Evolutionary conservation across 176 grass and related monocot species (phyloP).

Genomic region (Avena sativa): DNA sequence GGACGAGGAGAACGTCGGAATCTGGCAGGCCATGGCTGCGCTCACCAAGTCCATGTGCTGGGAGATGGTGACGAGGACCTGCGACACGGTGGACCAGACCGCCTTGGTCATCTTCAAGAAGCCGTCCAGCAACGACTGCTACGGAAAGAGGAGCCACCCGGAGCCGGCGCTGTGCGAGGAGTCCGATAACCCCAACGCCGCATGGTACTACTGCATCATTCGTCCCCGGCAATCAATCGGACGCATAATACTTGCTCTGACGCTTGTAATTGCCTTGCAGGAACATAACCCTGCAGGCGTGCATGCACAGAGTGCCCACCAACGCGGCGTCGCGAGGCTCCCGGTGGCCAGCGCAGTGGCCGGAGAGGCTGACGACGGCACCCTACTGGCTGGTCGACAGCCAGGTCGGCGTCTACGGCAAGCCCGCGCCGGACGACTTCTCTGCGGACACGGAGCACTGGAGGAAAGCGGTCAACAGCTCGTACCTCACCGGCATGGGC

Average conservation of each 20-base stretch:
- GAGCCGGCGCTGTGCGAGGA: conserved; percentile 65
- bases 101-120: conserved; percentile 80
- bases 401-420: conserved; percentile 80
- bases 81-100: conserved; percentile 71
- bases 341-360: conserved; percentile 78
- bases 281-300: conserved; percentile 78
- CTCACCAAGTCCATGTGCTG: conserved; percentile 94
- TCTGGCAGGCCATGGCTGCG: conserved; percentile 73
- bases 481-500: conserved; percentile 72
- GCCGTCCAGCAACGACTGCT: conserved; percentile 79
- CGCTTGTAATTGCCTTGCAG: conserved; percentile 30
- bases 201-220: conserved; percentile 57
- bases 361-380: conserved; percentile 52
- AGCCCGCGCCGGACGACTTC: conserved; percentile 74
- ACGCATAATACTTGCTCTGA: not conserved
- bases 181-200: conserved; percentile 75
- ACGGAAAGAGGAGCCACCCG: conserved; percentile 47
- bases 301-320: conserved; percentile 72
- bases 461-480: conserved; percentile 55
- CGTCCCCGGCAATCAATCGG: not conserved
- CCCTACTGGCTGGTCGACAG: conserved; percentile 70
- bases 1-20: conserved; percentile 65
- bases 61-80: conserved; percentile 81
- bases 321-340: conserved; percentile 47
- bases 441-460: conserved; percentile 70